A percentile compares a stretch with the other conserved stretches of the same genome.
phyloP scores from a whole-genome alignment of 1,139 yeast species.

The Saccharomycopsis crataegensis region DNA sequence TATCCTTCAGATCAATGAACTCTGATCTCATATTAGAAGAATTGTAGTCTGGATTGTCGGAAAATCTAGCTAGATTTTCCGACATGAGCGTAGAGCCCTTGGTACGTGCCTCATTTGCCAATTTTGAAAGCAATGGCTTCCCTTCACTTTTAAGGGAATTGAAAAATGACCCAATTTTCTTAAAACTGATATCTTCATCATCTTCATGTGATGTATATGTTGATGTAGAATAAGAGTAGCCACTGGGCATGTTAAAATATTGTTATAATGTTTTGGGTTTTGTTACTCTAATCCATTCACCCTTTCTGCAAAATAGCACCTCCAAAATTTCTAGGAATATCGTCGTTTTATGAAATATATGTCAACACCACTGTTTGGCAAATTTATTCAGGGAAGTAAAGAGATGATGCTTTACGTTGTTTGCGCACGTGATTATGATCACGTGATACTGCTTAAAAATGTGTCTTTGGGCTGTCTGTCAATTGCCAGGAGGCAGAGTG shows the following conservation, averaged over 20 bases:
- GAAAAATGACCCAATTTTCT: conserved; percentile 12
- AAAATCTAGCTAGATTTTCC: conserved; percentile 5
- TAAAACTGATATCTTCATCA: conserved; percentile 14
- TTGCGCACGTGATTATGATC: too few species aligned
- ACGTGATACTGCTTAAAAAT: too few species aligned
- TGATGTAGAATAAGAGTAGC: too few species aligned
- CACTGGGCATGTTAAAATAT: neutral
- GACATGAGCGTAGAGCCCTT: conserved; percentile 7
- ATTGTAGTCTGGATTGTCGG: neutral
- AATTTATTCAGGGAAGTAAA: too few species aligned
- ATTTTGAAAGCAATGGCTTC: conserved; percentile 8
- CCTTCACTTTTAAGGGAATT: conserved; percentile 15
- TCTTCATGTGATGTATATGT: neutral
- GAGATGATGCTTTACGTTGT: too few species aligned
- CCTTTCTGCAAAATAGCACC: too few species aligned
- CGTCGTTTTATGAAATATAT: too few species aligned
- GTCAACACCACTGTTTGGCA: too few species aligned
- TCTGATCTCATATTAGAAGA: conserved; percentile 3
- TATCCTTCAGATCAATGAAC: conserved; percentile 13
- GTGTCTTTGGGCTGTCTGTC: too few species aligned
- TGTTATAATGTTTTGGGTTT: neutral
- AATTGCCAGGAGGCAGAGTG: too few species aligned
- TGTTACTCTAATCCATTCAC: neutral
- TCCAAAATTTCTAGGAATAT: too few species aligned
- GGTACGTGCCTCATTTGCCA: conserved; percentile 13